Evolutionary conservation across 1,284 basidiomycete genomes (phyloP).

Genomic region (Anthracocystis walkeri): DNA sequence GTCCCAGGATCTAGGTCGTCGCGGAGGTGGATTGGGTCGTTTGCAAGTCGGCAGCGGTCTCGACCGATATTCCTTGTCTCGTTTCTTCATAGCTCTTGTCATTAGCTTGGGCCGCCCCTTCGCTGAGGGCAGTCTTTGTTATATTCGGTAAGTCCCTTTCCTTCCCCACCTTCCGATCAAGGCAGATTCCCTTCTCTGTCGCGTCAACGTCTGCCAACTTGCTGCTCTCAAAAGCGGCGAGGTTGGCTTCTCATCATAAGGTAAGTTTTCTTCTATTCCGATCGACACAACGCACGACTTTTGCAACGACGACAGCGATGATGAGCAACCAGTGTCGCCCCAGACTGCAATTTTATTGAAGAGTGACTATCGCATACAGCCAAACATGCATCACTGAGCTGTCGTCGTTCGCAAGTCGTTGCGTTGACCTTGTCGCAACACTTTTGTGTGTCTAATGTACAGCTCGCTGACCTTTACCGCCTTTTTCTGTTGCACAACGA

Average conservation of each 20-base stretch:
- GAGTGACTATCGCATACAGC: constrained; percentile 57
- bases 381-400: constrained; percentile 60
- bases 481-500: not conserved
- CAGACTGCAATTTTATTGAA: constrained; percentile 59
- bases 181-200: not conserved
- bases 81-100: not conserved
- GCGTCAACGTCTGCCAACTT: constrained; percentile 8
- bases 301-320: constrained; percentile 35
- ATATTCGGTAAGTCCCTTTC: constrained; percentile 16
- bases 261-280: constrained; percentile 18
- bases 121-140: not conserved
- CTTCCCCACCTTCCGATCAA: not conserved
- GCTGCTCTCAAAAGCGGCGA: constrained; percentile 3
- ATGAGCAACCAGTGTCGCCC: constrained; percentile 60
- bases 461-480: not conserved
- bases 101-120: not conserved
- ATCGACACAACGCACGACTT: not conserved
- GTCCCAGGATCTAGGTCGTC: constrained; percentile 52
- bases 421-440: not conserved
- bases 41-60: constrained; percentile 56
- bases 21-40: constrained; percentile 47
- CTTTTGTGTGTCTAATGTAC: not conserved
- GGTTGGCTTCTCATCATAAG: constrained; percentile 6
- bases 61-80: constrained; percentile 42
- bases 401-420: constrained; percentile 26